Conservation (phyloP, 768 basidiomycete species). For the Solioccasus polychromus region DNA sequence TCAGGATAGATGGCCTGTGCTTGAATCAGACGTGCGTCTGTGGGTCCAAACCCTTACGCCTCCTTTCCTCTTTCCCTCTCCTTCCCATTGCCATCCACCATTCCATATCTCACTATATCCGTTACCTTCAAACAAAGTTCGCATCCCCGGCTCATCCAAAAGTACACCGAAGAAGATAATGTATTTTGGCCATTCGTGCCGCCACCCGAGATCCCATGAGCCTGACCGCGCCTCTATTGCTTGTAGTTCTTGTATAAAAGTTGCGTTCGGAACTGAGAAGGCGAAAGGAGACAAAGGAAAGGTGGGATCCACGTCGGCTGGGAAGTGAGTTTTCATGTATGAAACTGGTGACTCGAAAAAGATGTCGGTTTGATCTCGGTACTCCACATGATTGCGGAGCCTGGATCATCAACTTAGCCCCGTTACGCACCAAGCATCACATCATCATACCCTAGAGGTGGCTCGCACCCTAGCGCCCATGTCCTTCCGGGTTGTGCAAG, state of each 20-base stretch:
- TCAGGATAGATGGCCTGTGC: not conserved
- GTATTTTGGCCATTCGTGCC: constrained; percentile 78
- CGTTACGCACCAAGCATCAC: not conserved
- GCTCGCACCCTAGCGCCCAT: constrained; percentile 93
- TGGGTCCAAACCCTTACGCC: constrained; percentile 68
- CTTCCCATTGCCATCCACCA: constrained; percentile 76
- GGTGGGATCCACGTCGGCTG: constrained; percentile 50
- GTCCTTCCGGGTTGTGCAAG: constrained; percentile 51
- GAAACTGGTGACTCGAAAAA: constrained; percentile 72
- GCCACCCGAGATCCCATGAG: constrained; percentile 43
- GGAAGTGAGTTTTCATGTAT: constrained; percentile 71
- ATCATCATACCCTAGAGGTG: constrained; percentile 71
- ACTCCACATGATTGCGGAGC: constrained; percentile 48
- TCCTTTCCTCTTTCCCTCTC: constrained; percentile 54
- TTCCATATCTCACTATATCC: constrained; percentile 69
- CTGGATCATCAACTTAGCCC: constrained; percentile 23
- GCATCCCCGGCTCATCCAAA: constrained; percentile 50
- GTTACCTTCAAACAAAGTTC: constrained; percentile 41
- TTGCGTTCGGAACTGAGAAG: constrained; percentile 45
- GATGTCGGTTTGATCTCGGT: constrained; percentile 76
- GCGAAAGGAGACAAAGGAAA: constrained; percentile 68
- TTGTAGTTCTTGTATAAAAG: constrained; percentile 21
- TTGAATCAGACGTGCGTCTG: not conserved
- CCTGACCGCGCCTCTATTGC: constrained; percentile 27
- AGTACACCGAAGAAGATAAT: constrained; percentile 83